Percentiles rank a stretch among this genome's conserved stretches.
phyloP scores from a whole-genome alignment of 345 rosid genomes.

The Citrus sp. region DNA sequence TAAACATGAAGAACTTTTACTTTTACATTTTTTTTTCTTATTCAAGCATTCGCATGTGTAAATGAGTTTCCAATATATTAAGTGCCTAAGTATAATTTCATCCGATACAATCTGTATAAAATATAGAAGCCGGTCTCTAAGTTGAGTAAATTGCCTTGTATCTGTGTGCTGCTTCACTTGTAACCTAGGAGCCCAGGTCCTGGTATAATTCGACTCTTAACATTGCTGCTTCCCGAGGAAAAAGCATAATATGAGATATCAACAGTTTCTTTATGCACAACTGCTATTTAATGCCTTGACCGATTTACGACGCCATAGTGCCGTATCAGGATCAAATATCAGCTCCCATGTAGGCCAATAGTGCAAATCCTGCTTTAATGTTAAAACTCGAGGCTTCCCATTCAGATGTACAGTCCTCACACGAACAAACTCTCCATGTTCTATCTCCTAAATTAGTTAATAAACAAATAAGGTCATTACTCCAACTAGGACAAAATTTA shows the following conservation, averaged over 20 bases:
- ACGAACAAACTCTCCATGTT: slow-evolving; percentile 84
- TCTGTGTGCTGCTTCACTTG: not conserved
- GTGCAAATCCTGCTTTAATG: slow-evolving; percentile 91
- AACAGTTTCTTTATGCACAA: not conserved
- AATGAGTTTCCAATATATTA: not conserved
- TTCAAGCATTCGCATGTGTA: not conserved
- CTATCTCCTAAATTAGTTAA: slow-evolving; percentile 51
- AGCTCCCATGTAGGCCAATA: slow-evolving; percentile 97
- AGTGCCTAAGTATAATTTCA: not conserved
- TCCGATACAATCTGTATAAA: not conserved
- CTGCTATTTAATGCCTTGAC: slow-evolving; percentile 52
- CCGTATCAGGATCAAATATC: slow-evolving; percentile 69
- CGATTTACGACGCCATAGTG: slow-evolving; percentile 63
- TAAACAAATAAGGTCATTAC: not conserved
- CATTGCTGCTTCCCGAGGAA: not conserved
- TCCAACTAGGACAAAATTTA: not conserved
- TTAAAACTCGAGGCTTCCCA: slow-evolving; percentile 86
- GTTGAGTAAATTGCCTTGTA: not conserved
- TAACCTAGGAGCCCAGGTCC: not conserved
- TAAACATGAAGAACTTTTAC: not conserved
- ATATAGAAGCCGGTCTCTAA: not conserved
- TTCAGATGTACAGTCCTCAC: slow-evolving; percentile 76
- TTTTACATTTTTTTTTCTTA: not conserved
- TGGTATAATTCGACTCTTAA: not conserved
- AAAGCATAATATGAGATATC: not conserved